phyloP scores from a whole-genome alignment of 805 yeast genomes.

The Spathaspora hagerdaliae region DNA sequence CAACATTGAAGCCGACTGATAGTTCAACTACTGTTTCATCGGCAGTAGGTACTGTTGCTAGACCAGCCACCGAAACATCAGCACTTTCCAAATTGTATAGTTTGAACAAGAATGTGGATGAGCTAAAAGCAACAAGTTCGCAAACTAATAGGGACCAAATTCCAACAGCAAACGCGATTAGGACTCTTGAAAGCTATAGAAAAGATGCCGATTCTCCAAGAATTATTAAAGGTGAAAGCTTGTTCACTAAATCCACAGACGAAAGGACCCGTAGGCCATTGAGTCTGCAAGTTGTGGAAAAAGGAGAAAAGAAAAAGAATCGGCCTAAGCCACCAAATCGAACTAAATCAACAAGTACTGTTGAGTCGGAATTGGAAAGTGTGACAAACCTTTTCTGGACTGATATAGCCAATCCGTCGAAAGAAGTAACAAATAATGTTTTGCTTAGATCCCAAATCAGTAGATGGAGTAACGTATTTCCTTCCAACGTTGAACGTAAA shows the following conservation, averaged over 20 bases:
- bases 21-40: constrained; percentile 29
- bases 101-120: constrained; percentile 27
- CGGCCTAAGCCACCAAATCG: neutral
- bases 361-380: constrained; percentile 8
- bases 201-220: constrained; percentile 4
- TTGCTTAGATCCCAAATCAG: constrained; percentile 63
- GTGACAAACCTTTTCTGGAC: constrained; percentile 26
- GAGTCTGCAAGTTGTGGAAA: neutral
- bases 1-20: constrained; percentile 12
- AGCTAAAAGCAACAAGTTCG: neutral
- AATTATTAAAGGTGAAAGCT: constrained; percentile 6
- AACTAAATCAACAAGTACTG: constrained; percentile 2
- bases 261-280: neutral
- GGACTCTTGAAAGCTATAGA: neutral
- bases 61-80: constrained; percentile 22
- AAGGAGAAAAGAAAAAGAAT: neutral
- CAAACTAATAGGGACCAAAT: neutral
- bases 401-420: constrained; percentile 64
- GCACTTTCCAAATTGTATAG: constrained; percentile 37
- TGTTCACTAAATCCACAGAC: neutral
- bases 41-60: constrained; percentile 36
- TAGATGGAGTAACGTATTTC: constrained; percentile 90
- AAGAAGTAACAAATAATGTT: constrained; percentile 51
- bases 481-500: constrained; percentile 60
- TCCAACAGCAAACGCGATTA: neutral